Conservation (phyloP, 2,329 filamentous ascomycete genomes). For the Chrysoporthe austroafricana region DNA sequence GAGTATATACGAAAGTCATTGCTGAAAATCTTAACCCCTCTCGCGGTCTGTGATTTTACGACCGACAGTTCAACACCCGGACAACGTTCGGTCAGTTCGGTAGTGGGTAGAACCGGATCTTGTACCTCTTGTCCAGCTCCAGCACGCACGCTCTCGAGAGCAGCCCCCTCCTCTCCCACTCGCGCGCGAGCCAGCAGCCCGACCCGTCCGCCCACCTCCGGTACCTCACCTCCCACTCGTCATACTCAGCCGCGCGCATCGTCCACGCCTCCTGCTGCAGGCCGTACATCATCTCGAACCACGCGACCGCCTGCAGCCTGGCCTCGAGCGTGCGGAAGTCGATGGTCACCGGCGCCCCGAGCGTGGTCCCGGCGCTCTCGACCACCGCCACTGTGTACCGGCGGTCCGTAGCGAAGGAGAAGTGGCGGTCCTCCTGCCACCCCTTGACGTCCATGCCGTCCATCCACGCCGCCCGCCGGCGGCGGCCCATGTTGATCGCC, state of each 20-base stretch:
- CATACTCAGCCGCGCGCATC: not conserved
- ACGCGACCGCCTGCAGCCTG: constrained; percentile 5
- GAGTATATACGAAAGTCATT: too few relatives aligned
- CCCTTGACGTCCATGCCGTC: not conserved
- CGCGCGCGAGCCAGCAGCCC: not conserved
- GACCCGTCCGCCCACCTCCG: not conserved
- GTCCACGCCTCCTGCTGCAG: fast-evolving
- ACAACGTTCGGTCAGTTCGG: not conserved
- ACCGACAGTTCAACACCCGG: not conserved
- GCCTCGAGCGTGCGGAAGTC: constrained; percentile 18
- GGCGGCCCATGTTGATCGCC: not conserved
- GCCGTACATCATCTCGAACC: not conserved
- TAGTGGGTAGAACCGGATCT: not conserved
- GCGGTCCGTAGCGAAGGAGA: not conserved
- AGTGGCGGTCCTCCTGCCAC: not conserved
- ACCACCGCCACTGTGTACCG: not conserved
- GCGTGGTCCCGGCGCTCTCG: too few relatives aligned
- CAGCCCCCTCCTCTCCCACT: not conserved
- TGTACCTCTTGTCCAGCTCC: not conserved
- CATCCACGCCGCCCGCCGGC: constrained; percentile 1
- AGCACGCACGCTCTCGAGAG: not conserved
- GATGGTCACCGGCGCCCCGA: not conserved
- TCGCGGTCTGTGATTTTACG: too few relatives aligned
- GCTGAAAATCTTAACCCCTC: too few relatives aligned
- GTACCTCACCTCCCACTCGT: not conserved